These are phyloP conservation scores for Trifolium fragiferum DNA, from an alignment of 306 rosid genomes.

Conservation along the genomic window DNA sequence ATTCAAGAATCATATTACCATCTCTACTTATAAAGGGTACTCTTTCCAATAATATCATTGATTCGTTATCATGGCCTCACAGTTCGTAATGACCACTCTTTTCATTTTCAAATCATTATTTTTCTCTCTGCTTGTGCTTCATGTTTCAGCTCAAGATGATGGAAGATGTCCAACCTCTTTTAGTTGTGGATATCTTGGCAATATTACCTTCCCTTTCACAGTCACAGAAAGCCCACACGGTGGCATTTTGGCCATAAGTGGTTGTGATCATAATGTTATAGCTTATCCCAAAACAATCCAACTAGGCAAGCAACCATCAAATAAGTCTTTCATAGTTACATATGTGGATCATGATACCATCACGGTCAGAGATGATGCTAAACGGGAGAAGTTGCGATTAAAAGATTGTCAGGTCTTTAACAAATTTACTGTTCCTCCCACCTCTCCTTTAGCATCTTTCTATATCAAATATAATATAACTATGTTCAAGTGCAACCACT, in stretches of 20 bases:
- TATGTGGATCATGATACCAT: background rate
- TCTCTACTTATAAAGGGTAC: background rate
- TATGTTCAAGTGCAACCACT: slow-evolving; percentile 42
- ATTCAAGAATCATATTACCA: background rate
- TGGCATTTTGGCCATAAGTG: slow-evolving; percentile 39
- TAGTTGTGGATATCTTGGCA: slow-evolving; percentile 22
- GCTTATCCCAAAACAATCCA: slow-evolving; percentile 1
- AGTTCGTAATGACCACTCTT: slow-evolving; percentile 18
- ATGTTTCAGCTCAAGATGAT: slow-evolving; percentile 25
- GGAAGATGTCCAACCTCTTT: slow-evolving; percentile 31
- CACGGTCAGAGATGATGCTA: background rate
- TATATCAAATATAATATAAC: background rate
- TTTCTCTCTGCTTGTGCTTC: slow-evolving; percentile 5
- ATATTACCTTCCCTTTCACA: slow-evolving; percentile 40
- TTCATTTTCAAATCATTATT: background rate
- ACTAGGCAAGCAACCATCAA: slow-evolving; percentile 11
- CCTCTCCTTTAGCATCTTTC: slow-evolving; percentile 34
- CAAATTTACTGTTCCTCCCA: slow-evolving; percentile 27
- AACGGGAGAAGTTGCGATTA: background rate
- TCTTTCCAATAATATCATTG: background rate
- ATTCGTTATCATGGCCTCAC: background rate
- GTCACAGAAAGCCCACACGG: slow-evolving; percentile 21
- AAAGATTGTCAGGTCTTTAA: slow-evolving; percentile 22
- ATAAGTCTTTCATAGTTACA: background rate
- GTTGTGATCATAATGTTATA: background rate